These are phyloP conservation scores for Alternaria arbusti DNA, from an alignment of 2,329 filamentous ascomycete species.

Conservation along the genomic window DNA sequence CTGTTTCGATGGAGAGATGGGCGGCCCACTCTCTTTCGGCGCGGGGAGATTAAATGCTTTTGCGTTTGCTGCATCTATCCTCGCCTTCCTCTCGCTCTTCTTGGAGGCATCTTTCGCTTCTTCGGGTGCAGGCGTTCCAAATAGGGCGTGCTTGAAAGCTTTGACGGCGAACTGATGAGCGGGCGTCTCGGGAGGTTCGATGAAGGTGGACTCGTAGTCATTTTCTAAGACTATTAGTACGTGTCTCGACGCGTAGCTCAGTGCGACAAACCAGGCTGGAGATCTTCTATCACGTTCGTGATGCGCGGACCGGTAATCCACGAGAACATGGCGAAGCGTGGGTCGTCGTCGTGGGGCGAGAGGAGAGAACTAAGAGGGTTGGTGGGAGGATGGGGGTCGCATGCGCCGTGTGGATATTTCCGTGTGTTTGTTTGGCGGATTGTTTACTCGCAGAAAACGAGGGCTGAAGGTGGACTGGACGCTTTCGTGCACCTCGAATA, in stretches of 20 bases:
- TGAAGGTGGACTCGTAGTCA: slow-evolving; percentile 49
- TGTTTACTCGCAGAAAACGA: slow-evolving; percentile 42
- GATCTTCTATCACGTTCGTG: slow-evolving; percentile 46
- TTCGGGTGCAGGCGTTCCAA: slow-evolving; percentile 65
- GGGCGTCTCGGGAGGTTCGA: slow-evolving; percentile 68
- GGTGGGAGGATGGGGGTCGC: background rate
- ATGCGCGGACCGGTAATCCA: slow-evolving; percentile 50
- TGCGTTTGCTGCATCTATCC: slow-evolving; percentile 31
- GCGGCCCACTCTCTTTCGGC: slow-evolving; percentile 27
- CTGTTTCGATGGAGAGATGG: slow-evolving; percentile 62
- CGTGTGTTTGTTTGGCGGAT: slow-evolving; percentile 40
- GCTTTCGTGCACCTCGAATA: background rate
- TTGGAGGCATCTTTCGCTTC: slow-evolving; percentile 42
- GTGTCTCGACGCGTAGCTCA: background rate
- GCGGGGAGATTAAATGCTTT: slow-evolving; percentile 26
- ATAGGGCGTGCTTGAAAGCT: slow-evolving; percentile 69
- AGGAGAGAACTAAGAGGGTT: background rate
- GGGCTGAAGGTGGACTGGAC: slow-evolving; percentile 12
- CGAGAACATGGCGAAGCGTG: slow-evolving; percentile 40
- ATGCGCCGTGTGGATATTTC: slow-evolving; percentile 7
- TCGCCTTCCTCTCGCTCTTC: slow-evolving; percentile 35
- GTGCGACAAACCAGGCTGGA: slow-evolving; percentile 38
- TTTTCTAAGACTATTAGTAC: slow-evolving; percentile 34
- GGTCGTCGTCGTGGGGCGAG: background rate
- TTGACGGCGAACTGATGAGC: slow-evolving; percentile 71